Percentiles rank a stretch among this genome's conserved stretches.
These are phyloP conservation scores for Lepidium didymum DNA, from an alignment of 345 rosid species.

Conservation along the genomic window DNA sequence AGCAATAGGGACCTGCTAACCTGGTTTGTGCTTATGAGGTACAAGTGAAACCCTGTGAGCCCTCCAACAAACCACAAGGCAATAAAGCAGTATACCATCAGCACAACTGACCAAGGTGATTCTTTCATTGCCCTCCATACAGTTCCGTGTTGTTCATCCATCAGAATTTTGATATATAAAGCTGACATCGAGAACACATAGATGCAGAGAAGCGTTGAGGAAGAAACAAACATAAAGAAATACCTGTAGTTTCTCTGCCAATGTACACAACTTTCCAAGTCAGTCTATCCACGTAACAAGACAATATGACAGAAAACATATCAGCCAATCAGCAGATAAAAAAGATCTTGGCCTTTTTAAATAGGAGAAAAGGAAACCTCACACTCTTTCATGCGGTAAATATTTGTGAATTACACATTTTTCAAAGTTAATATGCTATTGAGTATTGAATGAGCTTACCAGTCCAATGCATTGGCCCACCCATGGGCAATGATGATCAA, in stretches of 20 bases:
- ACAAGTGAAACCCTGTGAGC: slow-evolving; percentile 89
- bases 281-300: neutral
- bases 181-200: slow-evolving; percentile 87
- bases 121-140: slow-evolving; percentile 90
- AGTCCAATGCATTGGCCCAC: slow-evolving; percentile 98
- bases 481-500: slow-evolving; percentile 99
- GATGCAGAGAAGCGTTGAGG: slow-evolving; percentile 89
- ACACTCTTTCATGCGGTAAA: neutral
- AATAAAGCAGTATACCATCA: slow-evolving; percentile 82
- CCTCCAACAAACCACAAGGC: slow-evolving; percentile 98
- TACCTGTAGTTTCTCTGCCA: slow-evolving; percentile 95
- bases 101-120: slow-evolving; percentile 73
- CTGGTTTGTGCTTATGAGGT: slow-evolving; percentile 91
- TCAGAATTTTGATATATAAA: slow-evolving; percentile 72
- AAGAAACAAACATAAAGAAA: slow-evolving; percentile 96
- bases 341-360: neutral
- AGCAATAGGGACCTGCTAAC: slow-evolving; percentile 33
- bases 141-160: slow-evolving; percentile 59
- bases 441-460: slow-evolving; percentile 41
- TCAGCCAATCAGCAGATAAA: neutral
- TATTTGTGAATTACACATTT: neutral
- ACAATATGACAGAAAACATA: neutral
- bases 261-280: neutral
- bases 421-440: neutral
- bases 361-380: neutral